These are phyloP conservation scores for Camellia japonica DNA, from an alignment of 148 eudicot species.

Conservation along the genomic window DNA sequence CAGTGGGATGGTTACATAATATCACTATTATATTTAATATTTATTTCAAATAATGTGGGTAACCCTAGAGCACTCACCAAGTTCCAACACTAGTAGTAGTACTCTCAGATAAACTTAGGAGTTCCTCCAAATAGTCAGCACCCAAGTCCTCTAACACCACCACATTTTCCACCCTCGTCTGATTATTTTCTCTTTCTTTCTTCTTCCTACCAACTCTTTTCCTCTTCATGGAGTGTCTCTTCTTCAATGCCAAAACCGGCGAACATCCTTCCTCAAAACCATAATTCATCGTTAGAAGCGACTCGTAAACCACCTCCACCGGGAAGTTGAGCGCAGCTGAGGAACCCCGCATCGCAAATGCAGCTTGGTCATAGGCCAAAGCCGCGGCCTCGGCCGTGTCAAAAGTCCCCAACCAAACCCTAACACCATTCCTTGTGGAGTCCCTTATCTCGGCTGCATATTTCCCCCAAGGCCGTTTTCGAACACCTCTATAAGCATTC, in stretches of 20 bases:
- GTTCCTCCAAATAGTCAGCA: slow-evolving; percentile 12
- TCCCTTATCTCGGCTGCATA: slow-evolving; percentile 18
- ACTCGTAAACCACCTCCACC: slow-evolving; percentile 12
- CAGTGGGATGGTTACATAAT: too few relatives aligned
- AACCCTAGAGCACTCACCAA: neutral
- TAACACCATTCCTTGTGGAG: slow-evolving; percentile 10
- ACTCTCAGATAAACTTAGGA: slow-evolving; percentile 6
- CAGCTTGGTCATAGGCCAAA: slow-evolving; percentile 15
- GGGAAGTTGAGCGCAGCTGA: slow-evolving; percentile 14
- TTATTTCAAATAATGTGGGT: neutral
- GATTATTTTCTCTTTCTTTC: neutral
- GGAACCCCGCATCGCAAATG: slow-evolving; percentile 12
- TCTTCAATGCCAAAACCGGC: slow-evolving; percentile 13
- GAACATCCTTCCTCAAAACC: slow-evolving; percentile 16
- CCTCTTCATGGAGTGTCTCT: slow-evolving; percentile 17
- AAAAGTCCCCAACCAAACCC: slow-evolving; percentile 20
- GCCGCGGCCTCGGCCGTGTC: slow-evolving; percentile 9
- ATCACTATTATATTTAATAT: too few relatives aligned
- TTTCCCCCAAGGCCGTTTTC: slow-evolving; percentile 15
- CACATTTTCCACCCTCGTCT: neutral
- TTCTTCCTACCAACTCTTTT: neutral
- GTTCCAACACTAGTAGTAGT: neutral
- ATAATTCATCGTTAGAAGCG: slow-evolving; percentile 6
- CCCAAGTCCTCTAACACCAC: slow-evolving; percentile 16
- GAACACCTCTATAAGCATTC: slow-evolving; percentile 1